Base-by-base conservation (phyloP, 805 yeast species). In the Saccharomycopsis selenospora region DNA sequence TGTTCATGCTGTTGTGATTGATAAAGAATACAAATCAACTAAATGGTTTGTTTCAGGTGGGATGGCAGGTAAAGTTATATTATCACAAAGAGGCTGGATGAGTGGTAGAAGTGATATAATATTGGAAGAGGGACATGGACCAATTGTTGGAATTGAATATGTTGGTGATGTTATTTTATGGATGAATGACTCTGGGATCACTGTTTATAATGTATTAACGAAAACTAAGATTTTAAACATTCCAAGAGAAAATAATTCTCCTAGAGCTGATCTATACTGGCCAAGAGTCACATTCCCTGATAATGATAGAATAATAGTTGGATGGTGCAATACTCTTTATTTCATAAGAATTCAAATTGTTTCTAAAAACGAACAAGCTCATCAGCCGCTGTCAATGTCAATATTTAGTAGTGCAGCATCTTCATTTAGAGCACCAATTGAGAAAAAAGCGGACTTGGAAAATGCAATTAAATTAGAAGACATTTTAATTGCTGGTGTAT, bases 241-340 rank as follows among this genome's bases (percentile, higher is more conserved):
- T 6, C 70, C 76, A 3, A 70, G 80, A 40, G 89, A 93, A 0
- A 60, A 64, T 13, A 74, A 71, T 36, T 67, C 65, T 66, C 57
- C 81, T 70, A 68, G 90, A 20, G 80, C 95, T 2, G 96, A 88
- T 55, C 64, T 90, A 30, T 87, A 83, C 57, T 81, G 93, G 80
- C 97, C 98, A 0, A 74, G 85, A 43, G 74, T 85, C 2, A 78
- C 77, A 49, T 72, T 73, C 47, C 79, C 82, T 0, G 95, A 82
- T 56, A 65, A 72, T 2, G 84, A 82, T 59, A 63, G 85, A 52
- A 67, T 88, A 8, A 63, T 85, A 1, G 72, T 93, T 23, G 95
- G 90, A 0, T 93, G 98, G 98, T 85, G 79, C 2, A 73, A 78
- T 52, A 75, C 80, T 54, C 69, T 91, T 2, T 90, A 95, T 95